Base-by-base conservation (phyloP, 768 basidiomycete species). In the Psilocybe sp. region DNA sequence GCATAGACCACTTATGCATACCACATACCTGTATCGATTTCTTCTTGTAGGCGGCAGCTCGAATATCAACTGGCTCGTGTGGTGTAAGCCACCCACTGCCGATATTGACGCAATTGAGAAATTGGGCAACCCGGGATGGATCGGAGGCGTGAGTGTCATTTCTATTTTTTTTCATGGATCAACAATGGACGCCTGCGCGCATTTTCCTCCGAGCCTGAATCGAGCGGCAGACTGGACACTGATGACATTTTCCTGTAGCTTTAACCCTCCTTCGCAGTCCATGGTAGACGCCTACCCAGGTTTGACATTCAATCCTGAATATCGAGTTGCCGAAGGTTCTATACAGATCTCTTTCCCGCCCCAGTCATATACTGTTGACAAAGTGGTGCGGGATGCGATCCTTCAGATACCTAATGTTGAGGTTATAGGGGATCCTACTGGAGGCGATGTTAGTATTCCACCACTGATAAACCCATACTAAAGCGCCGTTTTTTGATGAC, bases 121-220 rank as follows among this genome's bases (percentile, higher is more conserved):
- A 45, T 65, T 82, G n/a, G 80, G 80, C 5, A 81, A 81, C 49
- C 66, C 69, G 1, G 79, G 79, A 5, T 82, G 80, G 79, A 79
- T 58, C 65, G 7, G 71, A 73, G 55, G 72, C 56, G 75, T 77
- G 23, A 19, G 66, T 41, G 12, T 6, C 3, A 18, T 6, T 19
- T n/a, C n/a, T 44, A 44, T 44, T 44, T 11, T 33, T 12, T 33
- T 33, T 2, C 10, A 44, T n/a, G n/a, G n/a, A n/a, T n/a, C n/a
- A n/a, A n/a, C n/a, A n/a, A n/a, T n/a, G n/a, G n/a, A n/a, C n/a
- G n/a, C n/a, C n/a, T n/a, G n/a, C n/a, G n/a, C n/a, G n/a, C n/a
- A n/a, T n/a, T n/a, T n/a, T n/a, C n/a, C n/a, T n/a, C n/a, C n/a
- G n/a, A n/a, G n/a, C n/a, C n/a, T n/a, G n/a, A n/a, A n/a, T n/a